Evolutionary conservation across 352 stramenopile genomes (phyloP).

Genomic region (Pseudoperonospora humuli): DNA sequence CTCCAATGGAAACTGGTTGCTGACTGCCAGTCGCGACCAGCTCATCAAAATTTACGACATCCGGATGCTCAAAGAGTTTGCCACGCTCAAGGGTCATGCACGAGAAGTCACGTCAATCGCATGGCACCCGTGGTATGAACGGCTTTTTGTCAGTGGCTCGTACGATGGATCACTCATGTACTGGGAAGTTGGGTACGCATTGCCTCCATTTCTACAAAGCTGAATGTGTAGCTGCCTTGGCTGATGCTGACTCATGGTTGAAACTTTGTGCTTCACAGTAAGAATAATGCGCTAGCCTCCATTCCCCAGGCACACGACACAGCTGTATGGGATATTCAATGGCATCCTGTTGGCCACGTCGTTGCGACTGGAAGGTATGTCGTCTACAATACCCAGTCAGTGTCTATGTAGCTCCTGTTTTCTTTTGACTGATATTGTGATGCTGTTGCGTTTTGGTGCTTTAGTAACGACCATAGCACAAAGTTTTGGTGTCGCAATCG

Average conservation of each 20-base stretch:
- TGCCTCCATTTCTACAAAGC: background rate
- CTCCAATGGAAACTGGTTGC: conserved; percentile 96
- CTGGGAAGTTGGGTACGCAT: conserved; percentile 91
- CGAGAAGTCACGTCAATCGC: conserved; percentile 94
- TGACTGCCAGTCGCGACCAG: conserved; percentile 95
- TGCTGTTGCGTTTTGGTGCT: conserved; percentile 1
- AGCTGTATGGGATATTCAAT: conserved; percentile 97
- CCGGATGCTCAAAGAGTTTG: conserved; percentile 92
- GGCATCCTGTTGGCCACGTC: conserved; percentile 94
- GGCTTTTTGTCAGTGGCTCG: conserved; percentile 93
- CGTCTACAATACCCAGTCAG: background rate
- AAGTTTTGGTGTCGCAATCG: conserved; percentile 98
- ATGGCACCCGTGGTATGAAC: conserved; percentile 96
- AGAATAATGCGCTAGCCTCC: conserved; percentile 73
- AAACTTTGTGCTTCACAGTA: conserved; percentile 33
- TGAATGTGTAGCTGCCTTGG: background rate
- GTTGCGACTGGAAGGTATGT: conserved; percentile 88
- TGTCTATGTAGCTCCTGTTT: conserved; percentile 1
- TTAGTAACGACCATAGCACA: conserved; percentile 92
- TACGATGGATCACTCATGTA: conserved; percentile 97
- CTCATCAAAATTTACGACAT: conserved; percentile 99
- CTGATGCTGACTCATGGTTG: background rate
- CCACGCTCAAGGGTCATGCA: conserved; percentile 92
- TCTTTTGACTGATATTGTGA: background rate
- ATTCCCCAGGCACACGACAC: conserved; percentile 93